Evolutionary conservation across 768 basidiomycete genomes (phyloP), one percentile per base, ranked within the genome.

Genomic region (Lentinula guzmanii): DNA sequence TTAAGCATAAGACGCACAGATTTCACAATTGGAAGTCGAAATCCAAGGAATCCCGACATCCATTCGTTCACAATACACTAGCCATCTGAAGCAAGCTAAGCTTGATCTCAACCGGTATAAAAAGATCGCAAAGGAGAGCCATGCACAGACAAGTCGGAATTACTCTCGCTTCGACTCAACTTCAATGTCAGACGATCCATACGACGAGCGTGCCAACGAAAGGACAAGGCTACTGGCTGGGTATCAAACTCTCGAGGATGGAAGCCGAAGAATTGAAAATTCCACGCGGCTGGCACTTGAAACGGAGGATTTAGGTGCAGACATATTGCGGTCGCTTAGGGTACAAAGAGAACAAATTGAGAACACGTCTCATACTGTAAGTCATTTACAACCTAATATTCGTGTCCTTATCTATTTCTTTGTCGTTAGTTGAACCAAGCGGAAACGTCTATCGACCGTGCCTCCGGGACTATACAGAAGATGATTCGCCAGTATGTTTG

Each of bases 11-110:
- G 43, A 34, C 35, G 37, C 37, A 13, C 67, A 97, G 94, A 80
- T 97, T 61, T 92, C 92, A 42, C 95, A 96, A 78, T 91, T 98
- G 80, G 93, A 96, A 72, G 83, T 95, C 45, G 95, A 97, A 73
- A 56, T 95, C 9, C 93, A 93, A 63, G 92, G 91, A 1, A 94
- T 96, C 70, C 93, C 94, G 0, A 83, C 90, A 68, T 93, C 91
- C 21, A 82, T 96, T 69, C 82, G 87, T 62, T 67, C 84, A 0
- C 84, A 83, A 39, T 94, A 93, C 69, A 79, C 84, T 59, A 68
- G 79, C 10, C 83, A 89, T 60, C 79, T 95, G 48, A 84, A 83
- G 66, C 76, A 85, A 33, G 82, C 86, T 51, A 93, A 93, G 69
- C 71, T 83, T 0, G 89, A 89, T 58, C 79, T 97, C 2, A 79